Evolutionary conservation across 2,329 filamentous ascomycete species (phyloP).

Genomic region (Stagonosporopsis tanaceti): DNA sequence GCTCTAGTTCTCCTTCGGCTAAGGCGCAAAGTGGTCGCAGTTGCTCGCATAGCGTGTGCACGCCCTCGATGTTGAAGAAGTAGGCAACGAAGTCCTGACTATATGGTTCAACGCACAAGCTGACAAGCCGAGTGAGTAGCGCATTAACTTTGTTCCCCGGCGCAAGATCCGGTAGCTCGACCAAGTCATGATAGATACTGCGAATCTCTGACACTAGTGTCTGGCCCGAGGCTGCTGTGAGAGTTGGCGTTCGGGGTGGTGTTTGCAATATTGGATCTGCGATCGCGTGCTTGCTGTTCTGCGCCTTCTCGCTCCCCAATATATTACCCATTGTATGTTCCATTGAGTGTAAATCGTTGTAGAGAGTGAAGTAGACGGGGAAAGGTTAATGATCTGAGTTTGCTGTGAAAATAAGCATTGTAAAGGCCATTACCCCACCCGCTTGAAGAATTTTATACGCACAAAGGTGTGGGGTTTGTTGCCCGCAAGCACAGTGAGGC

Average conservation of each 20-base stretch:
- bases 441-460: slow-evolving; percentile 10
- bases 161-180: slow-evolving; percentile 31
- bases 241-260: slow-evolving; percentile 38
- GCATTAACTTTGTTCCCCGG: slow-evolving; percentile 46
- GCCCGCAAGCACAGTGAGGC: not conserved
- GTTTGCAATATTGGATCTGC: slow-evolving; percentile 11
- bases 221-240: slow-evolving; percentile 26
- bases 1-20: slow-evolving; percentile 58
- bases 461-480: not conserved
- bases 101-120: slow-evolving; percentile 44
- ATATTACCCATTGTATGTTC: slow-evolving; percentile 4
- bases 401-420: not conserved
- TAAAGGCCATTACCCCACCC: not conserved
- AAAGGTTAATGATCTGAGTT: too few species aligned
- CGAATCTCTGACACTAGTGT: slow-evolving; percentile 32
- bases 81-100: slow-evolving; percentile 28
- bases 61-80: slow-evolving; percentile 42
- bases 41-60: slow-evolving; percentile 46
- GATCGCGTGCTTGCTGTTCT: not conserved
- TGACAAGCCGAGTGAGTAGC: slow-evolving; percentile 50
- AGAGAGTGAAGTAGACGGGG: not conserved
- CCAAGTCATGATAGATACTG: slow-evolving; percentile 28
- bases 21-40: slow-evolving; percentile 54
- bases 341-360: not conserved
- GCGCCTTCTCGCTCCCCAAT: not conserved